phyloP scores from a whole-genome alignment of 75 land plant species.

The Picea glauca region DNA sequence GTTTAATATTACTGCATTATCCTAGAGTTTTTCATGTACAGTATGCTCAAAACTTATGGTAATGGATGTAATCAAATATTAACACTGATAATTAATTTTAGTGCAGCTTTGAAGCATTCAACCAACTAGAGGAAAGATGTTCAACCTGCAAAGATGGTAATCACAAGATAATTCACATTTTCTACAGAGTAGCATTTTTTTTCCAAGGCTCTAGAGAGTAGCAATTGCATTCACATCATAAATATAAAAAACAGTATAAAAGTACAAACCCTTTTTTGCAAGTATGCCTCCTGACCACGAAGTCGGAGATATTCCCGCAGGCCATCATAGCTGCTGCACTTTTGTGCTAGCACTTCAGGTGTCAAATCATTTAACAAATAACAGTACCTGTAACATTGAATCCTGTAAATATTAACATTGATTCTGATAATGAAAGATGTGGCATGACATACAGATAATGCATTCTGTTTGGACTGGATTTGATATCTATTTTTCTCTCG shows the following conservation, averaged over 20 bases:
- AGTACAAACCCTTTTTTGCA: slow-evolving; percentile 71
- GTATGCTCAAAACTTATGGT: too few relatives aligned
- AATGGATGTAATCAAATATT: too few relatives aligned
- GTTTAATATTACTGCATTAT: too few relatives aligned
- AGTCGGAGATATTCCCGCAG: slow-evolving; percentile 71
- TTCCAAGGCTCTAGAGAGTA: neutral
- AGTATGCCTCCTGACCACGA: slow-evolving; percentile 90
- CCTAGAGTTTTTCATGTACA: too few relatives aligned
- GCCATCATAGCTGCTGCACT: slow-evolving; percentile 57
- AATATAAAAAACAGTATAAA: neutral
- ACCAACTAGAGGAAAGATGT: neutral
- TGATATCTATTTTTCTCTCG: neutral
- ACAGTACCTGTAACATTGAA: slow-evolving; percentile 69
- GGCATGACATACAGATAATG: neutral
- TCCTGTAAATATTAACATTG: neutral
- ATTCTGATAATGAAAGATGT: neutral
- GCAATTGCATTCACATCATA: neutral
- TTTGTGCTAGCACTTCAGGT: slow-evolving; percentile 50
- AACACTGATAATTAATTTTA: too few relatives aligned
- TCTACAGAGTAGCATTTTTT: neutral
- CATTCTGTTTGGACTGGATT: neutral
- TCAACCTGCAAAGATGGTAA: neutral
- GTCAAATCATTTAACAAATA: slow-evolving; percentile 89
- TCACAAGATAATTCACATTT: slow-evolving; percentile 8
- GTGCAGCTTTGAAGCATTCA: neutral